phyloP scores from a whole-genome alignment of 805 yeast species.

The Debaryomyces prosopidis region DNA sequence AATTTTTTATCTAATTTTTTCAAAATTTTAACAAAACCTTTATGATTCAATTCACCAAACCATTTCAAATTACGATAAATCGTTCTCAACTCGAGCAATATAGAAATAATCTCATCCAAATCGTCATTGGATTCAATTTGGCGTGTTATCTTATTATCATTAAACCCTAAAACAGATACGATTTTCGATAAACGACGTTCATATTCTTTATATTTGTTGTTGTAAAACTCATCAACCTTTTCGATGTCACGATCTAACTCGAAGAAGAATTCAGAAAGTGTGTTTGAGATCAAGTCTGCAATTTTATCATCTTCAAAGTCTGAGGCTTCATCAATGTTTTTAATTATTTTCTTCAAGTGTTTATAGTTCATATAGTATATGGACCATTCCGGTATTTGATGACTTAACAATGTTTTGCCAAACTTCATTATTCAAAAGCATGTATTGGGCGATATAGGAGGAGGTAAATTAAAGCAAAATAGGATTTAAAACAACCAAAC shows the following conservation, averaged over 20 bases:
- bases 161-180: constrained; percentile 34
- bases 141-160: constrained; percentile 22
- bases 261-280: constrained; percentile 68
- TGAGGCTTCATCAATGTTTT: constrained; percentile 49
- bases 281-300: constrained; percentile 40
- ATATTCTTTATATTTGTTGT: constrained; percentile 71
- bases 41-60: constrained; percentile 89
- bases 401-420: constrained; percentile 74
- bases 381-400: constrained; percentile 95
- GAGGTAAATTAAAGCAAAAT: too few species aligned
- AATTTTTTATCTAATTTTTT: constrained; percentile 87
- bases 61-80: constrained; percentile 83
- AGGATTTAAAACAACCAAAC: too few species aligned
- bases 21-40: constrained; percentile 85
- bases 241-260: constrained; percentile 80
- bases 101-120: constrained; percentile 42
- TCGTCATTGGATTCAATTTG: constrained; percentile 40
- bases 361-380: constrained; percentile 83
- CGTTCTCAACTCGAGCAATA: constrained; percentile 73
- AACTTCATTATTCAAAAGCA: constrained; percentile 56
- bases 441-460: too few species aligned
- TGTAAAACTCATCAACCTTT: constrained; percentile 76
- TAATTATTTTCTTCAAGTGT: constrained; percentile 76
- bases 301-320: constrained; percentile 35
- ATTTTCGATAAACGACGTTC: constrained; percentile 60